phyloP scores from a whole-genome alignment of 2,329 filamentous ascomycete species.

The Diaporthe batatas region DNA sequence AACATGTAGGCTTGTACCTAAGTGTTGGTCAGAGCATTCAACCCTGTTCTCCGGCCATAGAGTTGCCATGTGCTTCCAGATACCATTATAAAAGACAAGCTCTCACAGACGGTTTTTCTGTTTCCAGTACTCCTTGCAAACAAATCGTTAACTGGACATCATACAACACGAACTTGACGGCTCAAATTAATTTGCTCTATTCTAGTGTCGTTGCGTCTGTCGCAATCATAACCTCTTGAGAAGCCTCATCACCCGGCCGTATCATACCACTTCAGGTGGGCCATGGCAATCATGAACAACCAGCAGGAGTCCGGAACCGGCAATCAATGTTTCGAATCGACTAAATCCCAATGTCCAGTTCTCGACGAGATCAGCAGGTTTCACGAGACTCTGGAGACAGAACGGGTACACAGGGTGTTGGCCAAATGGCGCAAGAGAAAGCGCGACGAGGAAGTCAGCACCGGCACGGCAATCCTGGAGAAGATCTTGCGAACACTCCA shows the following conservation, averaged over 20 bases:
- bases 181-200: neutral
- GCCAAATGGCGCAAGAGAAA: slow-evolving; percentile 15
- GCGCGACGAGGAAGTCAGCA: slow-evolving; percentile 3
- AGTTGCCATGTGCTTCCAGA: neutral
- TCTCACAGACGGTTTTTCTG: neutral
- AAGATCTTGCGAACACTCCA: neutral
- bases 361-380: slow-evolving; percentile 2
- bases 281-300: neutral
- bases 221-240: too few relatives aligned
- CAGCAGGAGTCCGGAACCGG: neutral
- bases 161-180: neutral
- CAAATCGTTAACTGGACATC: neutral
- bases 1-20: neutral
- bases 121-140: neutral
- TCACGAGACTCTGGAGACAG: neutral
- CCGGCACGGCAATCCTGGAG: slow-evolving; percentile 6
- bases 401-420: slow-evolving; percentile 2
- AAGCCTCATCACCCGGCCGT: neutral
- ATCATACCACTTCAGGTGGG: neutral
- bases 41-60: too few relatives aligned
- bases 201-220: neutral
- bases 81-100: neutral
- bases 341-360: neutral
- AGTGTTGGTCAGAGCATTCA: neutral
- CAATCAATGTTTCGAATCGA: neutral